Base-by-base conservation (phyloP, 441 rosid genomes). In the Croton laevigatus region DNA sequence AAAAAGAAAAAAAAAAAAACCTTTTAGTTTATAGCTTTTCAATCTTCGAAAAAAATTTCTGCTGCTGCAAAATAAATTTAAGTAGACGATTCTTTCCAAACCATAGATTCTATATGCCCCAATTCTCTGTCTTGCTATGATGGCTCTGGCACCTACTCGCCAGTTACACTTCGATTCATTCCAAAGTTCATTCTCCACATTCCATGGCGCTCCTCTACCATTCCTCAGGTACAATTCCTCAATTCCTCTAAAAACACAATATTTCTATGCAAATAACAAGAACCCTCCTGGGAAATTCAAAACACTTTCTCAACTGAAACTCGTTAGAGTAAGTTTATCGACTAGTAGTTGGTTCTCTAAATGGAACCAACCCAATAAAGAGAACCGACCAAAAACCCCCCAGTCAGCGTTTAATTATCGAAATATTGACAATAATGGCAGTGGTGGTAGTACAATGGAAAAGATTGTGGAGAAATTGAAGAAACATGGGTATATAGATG, bases 381-480 rank as follows among this genome's bases (percentile, higher is more conserved):
- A 61, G 20, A 78, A 46, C 60, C 75, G 17, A 8, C 75, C 74
- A 19, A 73, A 62, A 57, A 32, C 63, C 20, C 81, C 81, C 55
- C 68, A 55, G 54, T 72, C 77, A 1, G 72, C 66, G 68, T 60
- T 70, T 4, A 58, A 70, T 73, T 78, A 78, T 55, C 8, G 79
- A 49, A 66, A 77, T 66, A 72, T 72, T 64, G 60, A 68, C 1
- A 63, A 55, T 63, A 54, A 59, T 36, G 40, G 63, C 19, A 62
- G 71, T 37, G 81, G 78, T 2, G 79, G 85, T 66, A 88, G 79
- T 74, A 90, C 96, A 44, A 92, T 94, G 99, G 87, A 87, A 70
- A 92, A 62, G 80, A 90, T 94, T 74, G 87, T 94, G 37, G 91
- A 90, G 83, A 92, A 80, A 66, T 73, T 94, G 87, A 92, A 84